These are phyloP conservation scores for Davidsoniella neocaledoniae DNA, from an alignment of 2,329 filamentous ascomycete genomes.

Conservation along the genomic window DNA sequence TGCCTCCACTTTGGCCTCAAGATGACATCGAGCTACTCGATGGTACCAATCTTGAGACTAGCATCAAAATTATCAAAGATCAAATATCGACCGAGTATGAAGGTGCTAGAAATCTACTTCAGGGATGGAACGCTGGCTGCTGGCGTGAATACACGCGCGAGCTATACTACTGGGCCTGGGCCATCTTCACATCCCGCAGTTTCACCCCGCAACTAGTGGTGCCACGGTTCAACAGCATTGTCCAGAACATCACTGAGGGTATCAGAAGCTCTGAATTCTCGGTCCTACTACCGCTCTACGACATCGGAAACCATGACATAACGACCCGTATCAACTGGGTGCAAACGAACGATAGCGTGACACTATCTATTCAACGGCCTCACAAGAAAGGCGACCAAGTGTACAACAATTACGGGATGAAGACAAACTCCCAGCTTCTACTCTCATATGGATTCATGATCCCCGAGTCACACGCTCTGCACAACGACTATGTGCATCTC, in stretches of 20 bases:
- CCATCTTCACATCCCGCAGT: slow-evolving; percentile 47
- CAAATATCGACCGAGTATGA: slow-evolving; percentile 29
- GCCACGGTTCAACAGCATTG: slow-evolving; percentile 17
- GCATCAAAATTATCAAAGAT: slow-evolving; percentile 29
- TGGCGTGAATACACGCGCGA: slow-evolving; percentile 25
- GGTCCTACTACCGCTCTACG: slow-evolving; percentile 52
- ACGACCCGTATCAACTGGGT: slow-evolving; percentile 43
- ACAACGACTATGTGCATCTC: slow-evolving; percentile 44
- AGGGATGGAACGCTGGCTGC: slow-evolving; percentile 16
- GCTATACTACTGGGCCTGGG: slow-evolving; percentile 48
- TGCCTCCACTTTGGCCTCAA: slow-evolving; percentile 47
- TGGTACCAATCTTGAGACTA: slow-evolving; percentile 35
- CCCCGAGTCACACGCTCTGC: slow-evolving; percentile 28
- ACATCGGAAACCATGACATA: slow-evolving; percentile 56
- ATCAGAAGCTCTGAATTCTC: slow-evolving; percentile 33
- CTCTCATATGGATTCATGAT: slow-evolving; percentile 47
- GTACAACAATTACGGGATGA: slow-evolving; percentile 57
- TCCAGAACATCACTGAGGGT: slow-evolving; percentile 2
- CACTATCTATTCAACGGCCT: slow-evolving; percentile 24
- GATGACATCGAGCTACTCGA: slow-evolving; percentile 41
- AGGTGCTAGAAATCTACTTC: slow-evolving; percentile 23
- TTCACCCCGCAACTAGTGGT: slow-evolving; percentile 45
- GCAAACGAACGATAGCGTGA: slow-evolving; percentile 24
- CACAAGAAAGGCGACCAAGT: slow-evolving; percentile 38
- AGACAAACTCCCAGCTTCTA: slow-evolving; percentile 56